A percentile compares a stretch with the other conserved stretches of the same genome.
These are phyloP conservation scores for Fusarium luffae DNA, from an alignment of 2,329 filamentous ascomycete genomes.

Conservation along the genomic window DNA sequence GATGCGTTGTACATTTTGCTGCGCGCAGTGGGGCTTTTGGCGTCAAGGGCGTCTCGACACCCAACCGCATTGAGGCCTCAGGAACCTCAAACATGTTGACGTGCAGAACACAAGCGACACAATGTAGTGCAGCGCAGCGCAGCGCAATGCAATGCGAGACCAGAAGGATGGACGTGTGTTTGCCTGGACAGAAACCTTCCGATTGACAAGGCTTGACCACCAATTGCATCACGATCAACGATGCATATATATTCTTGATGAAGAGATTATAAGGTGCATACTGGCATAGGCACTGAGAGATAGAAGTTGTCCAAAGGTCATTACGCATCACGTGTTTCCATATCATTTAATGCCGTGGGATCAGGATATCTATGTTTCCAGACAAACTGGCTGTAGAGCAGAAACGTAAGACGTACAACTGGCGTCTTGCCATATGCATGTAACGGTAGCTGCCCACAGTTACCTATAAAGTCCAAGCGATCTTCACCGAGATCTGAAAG, in stretches of 20 bases:
- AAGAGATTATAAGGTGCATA: conserved; percentile 14
- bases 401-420: conserved; percentile 36
- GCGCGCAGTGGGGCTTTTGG: conserved; percentile 50
- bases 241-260: conserved; percentile 8
- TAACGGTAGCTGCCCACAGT: conserved; percentile 6
- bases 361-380: conserved; percentile 22
- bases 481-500: conserved; percentile 27
- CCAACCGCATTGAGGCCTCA: conserved; percentile 56
- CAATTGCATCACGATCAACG: conserved; percentile 32
- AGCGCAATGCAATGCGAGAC: conserved; percentile 23
- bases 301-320: neutral
- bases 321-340: neutral
- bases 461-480: conserved; percentile 13
- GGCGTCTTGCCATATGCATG: conserved; percentile 28
- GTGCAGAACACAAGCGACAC: conserved; percentile 37
- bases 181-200: conserved; percentile 33
- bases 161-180: conserved; percentile 25
- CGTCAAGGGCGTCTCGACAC: conserved; percentile 59
- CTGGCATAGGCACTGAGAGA: neutral
- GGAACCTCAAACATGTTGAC: conserved; percentile 33
- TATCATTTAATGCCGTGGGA: conserved; percentile 30
- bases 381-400: conserved; percentile 22
- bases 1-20: conserved; percentile 62
- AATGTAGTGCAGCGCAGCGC: conserved; percentile 8
- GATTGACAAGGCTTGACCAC: conserved; percentile 39